Evolutionary conservation across 176 grass and related monocot genomes (phyloP).

Genomic region (Aegilops longissima): DNA sequence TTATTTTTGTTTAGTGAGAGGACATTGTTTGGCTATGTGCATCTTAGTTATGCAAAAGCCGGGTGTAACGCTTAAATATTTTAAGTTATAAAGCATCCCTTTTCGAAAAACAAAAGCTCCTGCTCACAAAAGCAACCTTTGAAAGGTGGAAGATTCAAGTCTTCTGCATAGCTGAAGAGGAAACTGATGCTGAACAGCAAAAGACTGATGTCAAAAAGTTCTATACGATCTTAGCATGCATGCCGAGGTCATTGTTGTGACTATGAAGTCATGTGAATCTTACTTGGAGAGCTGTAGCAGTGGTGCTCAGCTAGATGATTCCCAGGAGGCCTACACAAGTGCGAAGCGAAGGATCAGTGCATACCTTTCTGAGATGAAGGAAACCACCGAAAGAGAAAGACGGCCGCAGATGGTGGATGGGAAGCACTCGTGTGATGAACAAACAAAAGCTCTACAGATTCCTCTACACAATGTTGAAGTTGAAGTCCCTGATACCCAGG

Average conservation of each 20-base stretch:
- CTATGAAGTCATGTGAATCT: conserved; percentile 74
- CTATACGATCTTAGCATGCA: conserved; percentile 80
- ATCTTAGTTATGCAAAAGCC: too few relatives aligned
- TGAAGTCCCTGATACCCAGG: too few relatives aligned
- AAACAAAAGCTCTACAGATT: too few relatives aligned
- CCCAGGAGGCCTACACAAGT: conserved; percentile 70
- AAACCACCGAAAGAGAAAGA: conserved; percentile 51
- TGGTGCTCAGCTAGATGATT: conserved; percentile 63
- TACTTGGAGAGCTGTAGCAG: conserved; percentile 38
- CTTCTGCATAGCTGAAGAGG: conserved; percentile 94
- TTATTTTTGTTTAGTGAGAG: too few relatives aligned
- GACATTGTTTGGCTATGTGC: too few relatives aligned
- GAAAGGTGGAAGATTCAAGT: conserved; percentile 70
- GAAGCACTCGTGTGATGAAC: conserved; percentile 46
- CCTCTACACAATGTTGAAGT: too few relatives aligned
- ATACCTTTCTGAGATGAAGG: conserved; percentile 84
- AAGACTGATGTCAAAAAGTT: conserved; percentile 95
- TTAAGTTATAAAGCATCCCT: too few relatives aligned
- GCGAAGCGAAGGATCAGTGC: conserved; percentile 60
- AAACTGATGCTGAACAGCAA: conserved; percentile 80
- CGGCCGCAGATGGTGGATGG: conserved; percentile 59
- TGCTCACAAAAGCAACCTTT: too few relatives aligned
- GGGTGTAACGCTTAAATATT: too few relatives aligned
- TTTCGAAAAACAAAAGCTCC: too few relatives aligned
- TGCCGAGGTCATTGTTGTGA: conserved; percentile 85